These are phyloP conservation scores for Narthecium ossifragum DNA, from an alignment of 106 monocot genomes.

Conservation along the genomic window DNA sequence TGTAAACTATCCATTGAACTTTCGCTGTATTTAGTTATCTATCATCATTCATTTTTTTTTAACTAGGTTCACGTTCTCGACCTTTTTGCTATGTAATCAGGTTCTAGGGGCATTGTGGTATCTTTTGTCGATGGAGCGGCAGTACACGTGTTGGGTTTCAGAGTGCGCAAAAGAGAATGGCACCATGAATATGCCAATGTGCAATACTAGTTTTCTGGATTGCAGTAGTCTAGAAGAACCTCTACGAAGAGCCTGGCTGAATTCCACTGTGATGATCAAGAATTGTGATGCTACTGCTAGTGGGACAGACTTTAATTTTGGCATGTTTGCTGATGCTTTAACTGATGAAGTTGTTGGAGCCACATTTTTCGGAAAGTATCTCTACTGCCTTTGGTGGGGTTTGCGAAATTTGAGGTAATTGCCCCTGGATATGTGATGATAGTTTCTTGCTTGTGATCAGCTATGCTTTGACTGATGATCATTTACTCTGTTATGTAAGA, in stretches of 20 bases:
- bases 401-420: slow-evolving; percentile 83
- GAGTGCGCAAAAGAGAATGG: slow-evolving; percentile 66
- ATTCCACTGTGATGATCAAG: slow-evolving; percentile 20
- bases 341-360: slow-evolving; percentile 42
- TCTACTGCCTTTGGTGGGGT: slow-evolving; percentile 99
- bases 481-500: no score
- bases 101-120: slow-evolving; percentile 79
- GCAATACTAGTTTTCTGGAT: slow-evolving; percentile 53
- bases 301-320: slow-evolving; percentile 42
- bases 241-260: slow-evolving; percentile 42
- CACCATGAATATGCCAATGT: slow-evolving; percentile 23
- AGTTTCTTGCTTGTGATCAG: neutral
- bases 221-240: slow-evolving; percentile 36
- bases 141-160: slow-evolving; percentile 58
- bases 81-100: slow-evolving; percentile 17
- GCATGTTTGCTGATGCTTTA: slow-evolving; percentile 73
- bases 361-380: slow-evolving; percentile 62
- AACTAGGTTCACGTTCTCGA: neutral
- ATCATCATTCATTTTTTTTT: neutral
- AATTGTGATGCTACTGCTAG: slow-evolving; percentile 37
- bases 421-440: no score
- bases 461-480: no score
- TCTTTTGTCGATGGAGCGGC: slow-evolving; percentile 76
- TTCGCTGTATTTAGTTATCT: neutral
- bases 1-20: slow-evolving; percentile 19